Evolutionary conservation across 192 early-diverging fungal genomes (phyloP).

Genomic region (Blastocladiella britannica): DNA sequence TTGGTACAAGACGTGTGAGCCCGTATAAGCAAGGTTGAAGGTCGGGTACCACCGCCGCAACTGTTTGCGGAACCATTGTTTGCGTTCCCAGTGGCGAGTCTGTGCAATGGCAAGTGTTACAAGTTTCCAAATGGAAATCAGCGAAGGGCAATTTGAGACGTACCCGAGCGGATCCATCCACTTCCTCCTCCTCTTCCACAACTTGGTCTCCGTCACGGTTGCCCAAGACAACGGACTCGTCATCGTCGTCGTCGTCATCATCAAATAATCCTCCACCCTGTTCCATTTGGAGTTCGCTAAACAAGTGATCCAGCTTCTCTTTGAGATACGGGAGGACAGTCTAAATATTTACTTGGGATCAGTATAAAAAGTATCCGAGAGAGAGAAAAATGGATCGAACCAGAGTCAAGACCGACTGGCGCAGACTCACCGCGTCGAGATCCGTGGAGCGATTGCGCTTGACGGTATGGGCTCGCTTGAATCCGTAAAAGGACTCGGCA

Average conservation of each 20-base stretch:
- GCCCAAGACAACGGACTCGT: conserved; percentile 42
- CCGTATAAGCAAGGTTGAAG: conserved; percentile 44
- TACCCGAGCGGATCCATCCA: conserved; percentile 7
- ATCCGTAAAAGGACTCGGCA: conserved; percentile 84
- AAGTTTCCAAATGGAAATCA: too few species aligned
- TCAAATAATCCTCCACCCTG: too few species aligned
- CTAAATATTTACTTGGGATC: conserved; percentile 7
- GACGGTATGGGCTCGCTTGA: conserved; percentile 44
- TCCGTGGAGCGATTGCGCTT: conserved; percentile 13
- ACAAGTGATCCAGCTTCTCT: conserved; percentile 45
- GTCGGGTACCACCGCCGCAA: conserved; percentile 33
- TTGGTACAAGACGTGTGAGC: conserved; percentile 41
- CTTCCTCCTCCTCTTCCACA: conserved; percentile 11
- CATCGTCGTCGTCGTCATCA: conserved; percentile 38
- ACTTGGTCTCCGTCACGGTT: conserved; percentile 21
- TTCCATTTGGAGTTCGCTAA: too few species aligned
- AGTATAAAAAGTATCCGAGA: neutral
- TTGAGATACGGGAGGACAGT: conserved; percentile 58
- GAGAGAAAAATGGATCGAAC: conserved; percentile 9
- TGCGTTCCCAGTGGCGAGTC: neutral
- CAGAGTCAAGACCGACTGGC: conserved; percentile 40
- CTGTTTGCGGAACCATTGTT: neutral
- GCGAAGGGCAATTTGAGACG: conserved; percentile 5
- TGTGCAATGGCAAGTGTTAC: too few species aligned
- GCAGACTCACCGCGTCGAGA: conserved; percentile 27